Conservation (phyloP, 768 basidiomycete genomes). For the Rhodotorula graminis region DNA sequence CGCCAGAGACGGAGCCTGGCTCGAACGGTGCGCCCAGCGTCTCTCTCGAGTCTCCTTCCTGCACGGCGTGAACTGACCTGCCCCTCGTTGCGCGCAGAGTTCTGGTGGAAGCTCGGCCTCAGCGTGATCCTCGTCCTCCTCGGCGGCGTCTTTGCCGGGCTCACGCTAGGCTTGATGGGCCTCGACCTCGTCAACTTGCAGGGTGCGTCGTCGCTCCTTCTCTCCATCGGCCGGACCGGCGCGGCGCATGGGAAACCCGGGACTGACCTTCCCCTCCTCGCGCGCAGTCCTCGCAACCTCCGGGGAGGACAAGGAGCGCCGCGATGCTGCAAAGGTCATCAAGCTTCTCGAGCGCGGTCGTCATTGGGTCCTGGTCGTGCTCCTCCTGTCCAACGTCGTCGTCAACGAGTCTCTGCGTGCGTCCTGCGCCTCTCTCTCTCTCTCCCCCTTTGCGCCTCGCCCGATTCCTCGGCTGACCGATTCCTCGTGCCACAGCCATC, state of each 20-base stretch:
- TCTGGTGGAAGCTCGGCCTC: slow-evolving; percentile 67
- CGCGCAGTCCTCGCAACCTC: slow-evolving; percentile 34
- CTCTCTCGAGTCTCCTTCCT: neutral
- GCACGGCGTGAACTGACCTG: neutral
- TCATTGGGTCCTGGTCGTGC: slow-evolving; percentile 90
- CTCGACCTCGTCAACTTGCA: slow-evolving; percentile 35
- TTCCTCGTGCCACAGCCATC: slow-evolving; percentile 41
- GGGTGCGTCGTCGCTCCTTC: neutral
- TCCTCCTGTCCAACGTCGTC: slow-evolving; percentile 78
- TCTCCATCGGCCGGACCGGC: too few species aligned
- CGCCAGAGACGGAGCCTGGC: neutral
- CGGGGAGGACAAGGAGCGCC: slow-evolving; percentile 39
- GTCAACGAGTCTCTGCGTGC: slow-evolving; percentile 49
- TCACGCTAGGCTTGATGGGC: slow-evolving; percentile 49
- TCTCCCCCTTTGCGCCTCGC: neutral
- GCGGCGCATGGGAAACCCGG: too few species aligned
- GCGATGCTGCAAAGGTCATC: slow-evolving; percentile 51
- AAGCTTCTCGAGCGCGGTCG: slow-evolving; percentile 60
- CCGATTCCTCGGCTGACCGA: neutral
- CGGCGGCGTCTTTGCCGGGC: slow-evolving; percentile 86
- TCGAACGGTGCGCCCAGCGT: neutral
- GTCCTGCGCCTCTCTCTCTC: neutral
- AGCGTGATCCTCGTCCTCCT: slow-evolving; percentile 67
- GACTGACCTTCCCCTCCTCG: neutral
- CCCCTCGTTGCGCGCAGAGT: slow-evolving; percentile 48